phyloP scores from a whole-genome alignment of 108 stramenopile species.

The Skeletonema tropicum region DNA sequence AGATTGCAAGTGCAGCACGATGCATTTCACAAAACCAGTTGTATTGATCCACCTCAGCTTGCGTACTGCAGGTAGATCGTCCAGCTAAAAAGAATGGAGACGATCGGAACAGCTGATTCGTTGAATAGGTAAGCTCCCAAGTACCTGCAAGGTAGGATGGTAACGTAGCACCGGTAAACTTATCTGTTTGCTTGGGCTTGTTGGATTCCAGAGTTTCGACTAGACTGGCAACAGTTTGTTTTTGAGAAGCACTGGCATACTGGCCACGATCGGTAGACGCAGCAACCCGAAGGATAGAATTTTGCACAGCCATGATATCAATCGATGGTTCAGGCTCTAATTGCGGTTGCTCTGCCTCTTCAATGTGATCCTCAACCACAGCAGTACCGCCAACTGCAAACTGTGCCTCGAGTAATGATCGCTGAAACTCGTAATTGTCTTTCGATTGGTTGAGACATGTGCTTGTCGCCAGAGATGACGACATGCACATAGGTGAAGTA shows the following conservation, averaged over 20 bases:
- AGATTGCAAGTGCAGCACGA: constrained; percentile 77
- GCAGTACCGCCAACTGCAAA: constrained; percentile 9
- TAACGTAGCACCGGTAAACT: constrained; percentile 31
- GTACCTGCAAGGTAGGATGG: constrained; percentile 58
- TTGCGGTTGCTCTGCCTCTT: background rate
- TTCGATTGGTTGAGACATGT: background rate
- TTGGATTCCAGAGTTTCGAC: constrained; percentile 54
- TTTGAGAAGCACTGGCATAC: constrained; percentile 57
- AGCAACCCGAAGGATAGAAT: constrained; percentile 50
- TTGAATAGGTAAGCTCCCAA: constrained; percentile 83
- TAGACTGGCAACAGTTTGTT: constrained; percentile 39
- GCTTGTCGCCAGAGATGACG: background rate
- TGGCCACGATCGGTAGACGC: constrained; percentile 79
- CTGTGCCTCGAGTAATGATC: constrained; percentile 19
- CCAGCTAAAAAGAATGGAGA: constrained; percentile 90
- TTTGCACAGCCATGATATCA: constrained; percentile 14
- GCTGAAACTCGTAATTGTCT: constrained; percentile 9
- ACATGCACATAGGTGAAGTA: background rate
- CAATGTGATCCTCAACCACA: background rate
- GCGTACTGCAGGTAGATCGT: constrained; percentile 75
- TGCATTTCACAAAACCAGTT: constrained; percentile 94
- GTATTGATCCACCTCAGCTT: constrained; percentile 68
- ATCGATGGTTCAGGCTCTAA: background rate
- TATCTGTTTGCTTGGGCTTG: constrained; percentile 7
- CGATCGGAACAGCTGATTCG: constrained; percentile 83